A percentile compares a stretch with the other conserved stretches of the same genome.
Evolutionary conservation across 2,329 filamentous ascomycete genomes (phyloP).

Genomic region (Cladosporium sp.): DNA sequence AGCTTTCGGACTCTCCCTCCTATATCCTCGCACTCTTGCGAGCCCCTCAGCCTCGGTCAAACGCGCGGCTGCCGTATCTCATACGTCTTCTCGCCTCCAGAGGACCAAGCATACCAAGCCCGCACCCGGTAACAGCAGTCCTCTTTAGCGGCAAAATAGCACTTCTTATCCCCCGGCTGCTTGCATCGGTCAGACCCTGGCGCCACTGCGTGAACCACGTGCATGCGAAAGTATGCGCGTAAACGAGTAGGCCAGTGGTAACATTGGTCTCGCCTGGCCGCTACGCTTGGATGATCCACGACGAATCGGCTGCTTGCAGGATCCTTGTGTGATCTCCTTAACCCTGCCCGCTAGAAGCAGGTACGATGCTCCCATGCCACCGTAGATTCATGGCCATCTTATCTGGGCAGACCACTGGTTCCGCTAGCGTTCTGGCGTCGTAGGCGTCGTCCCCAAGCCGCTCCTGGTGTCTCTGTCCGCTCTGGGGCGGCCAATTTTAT

Average conservation of each 20-base stretch:
- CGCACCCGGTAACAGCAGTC: neutral
- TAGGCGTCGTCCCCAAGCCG: slow-evolving; percentile 2
- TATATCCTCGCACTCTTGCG: neutral
- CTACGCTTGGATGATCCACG: neutral
- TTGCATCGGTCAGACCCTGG: slow-evolving; percentile 16
- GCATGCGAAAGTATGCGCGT: slow-evolving; percentile 13
- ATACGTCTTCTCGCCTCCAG: slow-evolving; percentile 5
- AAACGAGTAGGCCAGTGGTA: neutral
- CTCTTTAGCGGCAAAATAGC: neutral
- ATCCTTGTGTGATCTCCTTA: slow-evolving; percentile 4
- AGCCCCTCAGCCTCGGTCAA: slow-evolving; percentile 8
- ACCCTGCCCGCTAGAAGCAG: slow-evolving; percentile 12
- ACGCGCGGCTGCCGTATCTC: slow-evolving; percentile 16
- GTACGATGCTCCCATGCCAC: slow-evolving; percentile 1
- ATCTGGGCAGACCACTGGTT: slow-evolving; percentile 2
- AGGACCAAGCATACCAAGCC: neutral
- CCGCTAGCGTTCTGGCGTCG: slow-evolving; percentile 15
- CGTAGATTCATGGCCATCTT: slow-evolving; percentile 10
- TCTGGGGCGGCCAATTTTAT: neutral
- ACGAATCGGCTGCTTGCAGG: neutral
- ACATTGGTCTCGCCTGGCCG: neutral
- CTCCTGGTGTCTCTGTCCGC: slow-evolving; percentile 9
- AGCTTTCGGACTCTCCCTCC: neutral
- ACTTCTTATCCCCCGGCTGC: neutral
- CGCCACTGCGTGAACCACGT: slow-evolving; percentile 9